Evolutionary conservation across 208 protist species (phyloP), one percentile per base, ranked within the genome.

Genomic region (Leishmania turanica): DNA sequence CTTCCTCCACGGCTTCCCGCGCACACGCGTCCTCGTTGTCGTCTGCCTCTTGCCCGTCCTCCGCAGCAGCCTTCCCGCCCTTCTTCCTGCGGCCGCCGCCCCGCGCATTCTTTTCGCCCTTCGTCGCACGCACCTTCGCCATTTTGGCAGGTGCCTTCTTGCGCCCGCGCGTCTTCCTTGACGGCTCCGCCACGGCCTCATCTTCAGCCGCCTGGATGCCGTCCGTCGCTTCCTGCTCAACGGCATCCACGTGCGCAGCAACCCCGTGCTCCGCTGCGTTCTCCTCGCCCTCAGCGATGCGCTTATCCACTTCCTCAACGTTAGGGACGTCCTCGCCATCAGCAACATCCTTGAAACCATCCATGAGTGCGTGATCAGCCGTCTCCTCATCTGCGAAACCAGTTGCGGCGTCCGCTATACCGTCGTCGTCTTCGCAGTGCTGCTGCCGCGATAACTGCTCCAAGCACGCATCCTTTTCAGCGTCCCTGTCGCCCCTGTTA

Each of bases 11-110:
- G 7, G 24, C 78, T 17, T 65, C 47, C 42, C 4, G 42, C 2
- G 31, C 49, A 1, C 40, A 11, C 37, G 75, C 64, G 34, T 62
- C 78, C 53, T 74, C 65, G 68, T 75, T 27, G 17, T 78, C 75
- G 7, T 66, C 56, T 15, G 34, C 75, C 21, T 69, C 75, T 65
- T n/a, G 60, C 5, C 3, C 60, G 21, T n/a, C 56, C 1, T 51
- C 75, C 11, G 53, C 56, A n/a, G 21, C 37, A 15, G 24, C 0
- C 9, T 31, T 42, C 21, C 11, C 40, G 54, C 13, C 75, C 15
- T 65, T 77, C 53, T 24, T 37, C 21, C 31, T 1, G 37, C 56
- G 37, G 37, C 37, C 34, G 58, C 60, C 56, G 75, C 34, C 56
- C 27, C 58, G 53, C 17, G 19, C 11, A 40, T 1, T n/a, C 24